Conservation (phyloP, 495 filamentous ascomycete genomes). For the Geopyxis carbonaria region DNA sequence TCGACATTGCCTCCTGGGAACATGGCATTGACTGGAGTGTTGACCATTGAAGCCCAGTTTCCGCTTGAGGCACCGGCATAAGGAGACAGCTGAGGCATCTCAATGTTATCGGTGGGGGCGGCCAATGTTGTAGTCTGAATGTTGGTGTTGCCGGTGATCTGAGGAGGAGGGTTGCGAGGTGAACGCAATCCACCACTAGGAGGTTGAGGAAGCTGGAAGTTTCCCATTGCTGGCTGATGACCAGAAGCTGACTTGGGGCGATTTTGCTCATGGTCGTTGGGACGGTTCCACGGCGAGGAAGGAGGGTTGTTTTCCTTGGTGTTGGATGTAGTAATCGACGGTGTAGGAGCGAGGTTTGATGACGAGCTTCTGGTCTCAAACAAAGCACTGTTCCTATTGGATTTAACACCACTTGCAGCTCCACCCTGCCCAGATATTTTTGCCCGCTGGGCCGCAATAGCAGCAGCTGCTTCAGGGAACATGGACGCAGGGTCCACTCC, state of each 20-base stretch:
- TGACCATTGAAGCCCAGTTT: conserved; percentile 97
- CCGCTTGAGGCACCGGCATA: conserved; percentile 59
- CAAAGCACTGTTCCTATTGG: conserved; percentile 80
- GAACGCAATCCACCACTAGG: conserved; percentile 68
- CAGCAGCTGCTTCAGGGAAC: conserved; percentile 96
- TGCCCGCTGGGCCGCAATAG: conserved; percentile 92
- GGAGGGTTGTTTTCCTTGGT: conserved; percentile 41
- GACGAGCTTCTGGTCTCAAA: conserved; percentile 71
- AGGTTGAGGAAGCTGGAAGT: conserved; percentile 66
- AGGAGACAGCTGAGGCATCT: conserved; percentile 74
- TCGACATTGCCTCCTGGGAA: conserved; percentile 64
- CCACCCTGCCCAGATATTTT: conserved; percentile 92
- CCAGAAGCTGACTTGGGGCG: conserved; percentile 85
- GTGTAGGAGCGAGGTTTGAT: conserved; percentile 45
- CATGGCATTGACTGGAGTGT: conserved; percentile 84
- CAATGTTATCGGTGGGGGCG: conserved; percentile 48
- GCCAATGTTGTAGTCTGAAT: conserved; percentile 71
- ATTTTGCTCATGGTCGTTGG: conserved; percentile 36
- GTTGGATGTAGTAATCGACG: conserved; percentile 24
- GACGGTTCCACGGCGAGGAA: conserved; percentile 59
- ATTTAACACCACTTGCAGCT: conserved; percentile 52
- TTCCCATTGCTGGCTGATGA: conserved; percentile 82
- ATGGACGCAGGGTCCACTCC: conserved; percentile 86
- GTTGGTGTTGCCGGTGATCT: conserved; percentile 45
- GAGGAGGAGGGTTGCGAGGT: conserved; percentile 41